Evolutionary conservation across 2,329 filamentous ascomycete species (phyloP).

Genomic region (Colletotrichum cereale): DNA sequence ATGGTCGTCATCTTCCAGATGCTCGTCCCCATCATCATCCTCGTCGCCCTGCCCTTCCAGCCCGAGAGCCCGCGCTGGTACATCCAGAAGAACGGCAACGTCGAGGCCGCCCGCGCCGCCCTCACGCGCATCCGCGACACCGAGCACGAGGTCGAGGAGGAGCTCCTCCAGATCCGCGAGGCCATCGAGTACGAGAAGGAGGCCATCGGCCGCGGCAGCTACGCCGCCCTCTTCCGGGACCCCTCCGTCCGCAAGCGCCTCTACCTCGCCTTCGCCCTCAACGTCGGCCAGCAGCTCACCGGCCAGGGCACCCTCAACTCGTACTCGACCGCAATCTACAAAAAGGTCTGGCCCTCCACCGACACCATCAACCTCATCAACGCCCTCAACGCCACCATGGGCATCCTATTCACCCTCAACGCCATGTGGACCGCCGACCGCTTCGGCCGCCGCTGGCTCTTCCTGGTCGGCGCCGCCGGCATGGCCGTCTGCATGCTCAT

Average conservation of each 20-base stretch:
- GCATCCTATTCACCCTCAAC: conserved; percentile 79
- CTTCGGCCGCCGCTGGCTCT: conserved; percentile 77
- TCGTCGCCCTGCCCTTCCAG: conserved; percentile 72
- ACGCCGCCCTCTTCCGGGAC: conserved; percentile 78
- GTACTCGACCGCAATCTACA: conserved; percentile 81
- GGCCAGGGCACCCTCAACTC: conserved; percentile 80
- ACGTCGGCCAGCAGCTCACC: conserved; percentile 78
- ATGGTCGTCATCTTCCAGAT: conserved; percentile 81
- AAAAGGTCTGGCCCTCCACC: conserved; percentile 72
- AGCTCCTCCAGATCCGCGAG: conserved; percentile 73
- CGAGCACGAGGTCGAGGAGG: conserved; percentile 75
- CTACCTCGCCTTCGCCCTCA: conserved; percentile 73
- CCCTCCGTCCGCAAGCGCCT: conserved; percentile 76
- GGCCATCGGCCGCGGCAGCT: conserved; percentile 67
- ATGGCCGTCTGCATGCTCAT: conserved; percentile 80
- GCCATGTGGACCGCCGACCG: conserved; percentile 80
- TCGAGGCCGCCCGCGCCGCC: conserved; percentile 70
- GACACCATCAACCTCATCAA: conserved; percentile 79
- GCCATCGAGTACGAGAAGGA: conserved; percentile 80
- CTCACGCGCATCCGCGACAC: conserved; percentile 73
- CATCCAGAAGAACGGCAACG: conserved; percentile 69
- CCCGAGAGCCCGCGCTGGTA: conserved; percentile 78
- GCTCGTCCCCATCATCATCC: conserved; percentile 73
- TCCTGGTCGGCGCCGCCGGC: conserved; percentile 76
- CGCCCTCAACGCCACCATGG: conserved; percentile 79